Evolutionary conservation across 2,329 filamentous ascomycete genomes (phyloP), one percentile per base, ranked within the genome.

Genomic region (Diaporthe helianthi): DNA sequence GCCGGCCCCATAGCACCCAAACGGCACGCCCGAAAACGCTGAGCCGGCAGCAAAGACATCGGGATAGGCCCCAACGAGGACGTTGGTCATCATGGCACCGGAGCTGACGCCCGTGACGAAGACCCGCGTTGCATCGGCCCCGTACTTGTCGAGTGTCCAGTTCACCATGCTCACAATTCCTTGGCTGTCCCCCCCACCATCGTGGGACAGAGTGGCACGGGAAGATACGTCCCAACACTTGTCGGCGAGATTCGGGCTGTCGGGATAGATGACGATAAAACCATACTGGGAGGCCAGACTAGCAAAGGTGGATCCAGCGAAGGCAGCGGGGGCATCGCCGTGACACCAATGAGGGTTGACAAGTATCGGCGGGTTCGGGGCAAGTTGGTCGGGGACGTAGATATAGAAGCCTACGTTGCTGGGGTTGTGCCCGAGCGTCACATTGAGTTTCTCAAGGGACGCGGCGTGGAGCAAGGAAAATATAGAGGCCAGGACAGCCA

Each of bases 141-240:
- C 75, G 77, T 86, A 85, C 71, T 81, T 79, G 15, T 75, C 74
- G 22, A 87, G 76, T 0, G 84, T 80, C 76, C 83, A 87, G 52
- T 79, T 78, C 46, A 87, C 84, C 84, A 87, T 87, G 75, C 82
- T 86, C 19, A 82, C 83, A 71, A 87, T 85, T 4, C 81, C 80
- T n/a, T 83, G 80, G 22, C 80, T 83, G 74, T 87, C 85, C 29
- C 84, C 83, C 26, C 85, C 84, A 31, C 79, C 84, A 65, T 84
- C 79, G 74, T 87, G 85, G 3, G 80, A 79, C 1, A 87, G 78
- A 0, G 83, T 82, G 12, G 81, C 77, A 41, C 78, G 76, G 12
- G 83, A 87, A 6, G 85, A 85, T 2, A 89, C 85, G 69, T 89
- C 87, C 87, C 87, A 89, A 78, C 87, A 89, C 72, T 78, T 80